phyloP scores from a whole-genome alignment of 2,329 filamentous ascomycete genomes.

The Gnomoniopsis sp. region DNA sequence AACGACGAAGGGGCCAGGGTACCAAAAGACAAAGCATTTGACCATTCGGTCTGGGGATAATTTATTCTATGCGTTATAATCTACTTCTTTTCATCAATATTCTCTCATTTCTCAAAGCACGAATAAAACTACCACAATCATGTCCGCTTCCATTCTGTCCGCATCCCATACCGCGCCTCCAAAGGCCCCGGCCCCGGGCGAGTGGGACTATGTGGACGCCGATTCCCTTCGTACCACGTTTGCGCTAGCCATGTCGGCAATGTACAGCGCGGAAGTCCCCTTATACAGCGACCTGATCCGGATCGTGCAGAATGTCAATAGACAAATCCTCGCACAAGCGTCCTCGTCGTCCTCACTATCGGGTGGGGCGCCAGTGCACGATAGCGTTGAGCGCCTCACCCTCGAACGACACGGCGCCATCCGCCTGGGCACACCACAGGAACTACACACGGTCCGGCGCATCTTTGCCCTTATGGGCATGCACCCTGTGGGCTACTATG shows the following conservation, averaged over 20 bases:
- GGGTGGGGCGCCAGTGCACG: not conserved
- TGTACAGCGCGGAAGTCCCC: constrained; percentile 23
- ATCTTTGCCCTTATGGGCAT: constrained; percentile 33
- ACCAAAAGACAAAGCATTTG: not conserved
- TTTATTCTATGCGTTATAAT: too few relatives aligned
- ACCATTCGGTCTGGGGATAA: too few relatives aligned
- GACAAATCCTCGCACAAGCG: not conserved
- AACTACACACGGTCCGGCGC: constrained; percentile 31
- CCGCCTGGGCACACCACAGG: constrained; percentile 31
- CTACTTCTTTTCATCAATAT: constrained; percentile 22
- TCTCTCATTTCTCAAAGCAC: not conserved
- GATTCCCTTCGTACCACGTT: constrained; percentile 11
- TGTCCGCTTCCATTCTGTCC: not conserved
- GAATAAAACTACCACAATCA: not conserved
- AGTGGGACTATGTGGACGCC: not conserved
- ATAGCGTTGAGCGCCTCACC: not conserved
- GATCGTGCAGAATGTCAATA: constrained; percentile 16
- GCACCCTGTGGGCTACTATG: constrained; percentile 50
- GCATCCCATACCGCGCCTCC: not conserved
- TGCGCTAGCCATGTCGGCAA: constrained; percentile 18
- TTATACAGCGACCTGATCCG: constrained; percentile 19
- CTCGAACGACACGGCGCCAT: constrained; percentile 32
- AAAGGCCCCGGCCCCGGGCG: not conserved
- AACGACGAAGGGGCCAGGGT: too few relatives aligned
- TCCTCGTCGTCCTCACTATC: not conserved